Percentiles rank a stretch among this genome's conserved stretches.
Conservation (phyloP, 345 rosid genomes). For the Alliaria petiolata region DNA sequence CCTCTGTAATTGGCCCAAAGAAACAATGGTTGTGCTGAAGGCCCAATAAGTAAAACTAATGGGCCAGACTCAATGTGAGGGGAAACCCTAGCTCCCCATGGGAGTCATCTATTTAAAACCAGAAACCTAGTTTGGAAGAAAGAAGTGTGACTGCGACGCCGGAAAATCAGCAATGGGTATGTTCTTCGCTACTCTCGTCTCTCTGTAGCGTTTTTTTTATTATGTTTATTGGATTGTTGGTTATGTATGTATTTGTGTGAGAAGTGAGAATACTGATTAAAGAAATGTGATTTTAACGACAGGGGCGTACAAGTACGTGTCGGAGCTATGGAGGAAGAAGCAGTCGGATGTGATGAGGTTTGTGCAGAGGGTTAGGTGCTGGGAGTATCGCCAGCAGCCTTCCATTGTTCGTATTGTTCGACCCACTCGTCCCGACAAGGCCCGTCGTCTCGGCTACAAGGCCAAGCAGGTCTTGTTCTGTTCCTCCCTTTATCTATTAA, state of each 20-base stretch:
- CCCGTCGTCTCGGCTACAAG: conserved; percentile 93
- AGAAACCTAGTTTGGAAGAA: neutral
- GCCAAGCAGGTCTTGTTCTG: conserved; percentile 85
- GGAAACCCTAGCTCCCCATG: conserved; percentile 19
- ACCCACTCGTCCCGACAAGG: conserved; percentile 97
- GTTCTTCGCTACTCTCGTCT: neutral
- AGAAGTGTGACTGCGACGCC: conserved; percentile 27
- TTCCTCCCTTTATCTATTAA: too few species aligned
- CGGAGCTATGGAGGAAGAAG: conserved; percentile 99
- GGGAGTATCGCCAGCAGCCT: conserved; percentile 98
- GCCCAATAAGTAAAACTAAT: neutral
- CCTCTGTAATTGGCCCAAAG: neutral
- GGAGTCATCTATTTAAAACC: neutral
- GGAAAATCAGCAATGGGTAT: conserved; percentile 30
- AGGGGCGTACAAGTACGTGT: conserved; percentile 97
- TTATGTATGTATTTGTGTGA: neutral
- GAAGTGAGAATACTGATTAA: neutral
- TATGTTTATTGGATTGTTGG: neutral
- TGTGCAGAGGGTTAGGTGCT: conserved; percentile 96
- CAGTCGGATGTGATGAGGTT: conserved; percentile 99
- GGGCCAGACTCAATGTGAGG: neutral
- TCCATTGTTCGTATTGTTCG: conserved; percentile 88
- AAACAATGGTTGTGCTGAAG: neutral
- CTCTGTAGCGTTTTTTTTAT: neutral
- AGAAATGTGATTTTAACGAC: neutral